Conservation (phyloP, 1,284 basidiomycete species). For the Trametes hirsuta region DNA sequence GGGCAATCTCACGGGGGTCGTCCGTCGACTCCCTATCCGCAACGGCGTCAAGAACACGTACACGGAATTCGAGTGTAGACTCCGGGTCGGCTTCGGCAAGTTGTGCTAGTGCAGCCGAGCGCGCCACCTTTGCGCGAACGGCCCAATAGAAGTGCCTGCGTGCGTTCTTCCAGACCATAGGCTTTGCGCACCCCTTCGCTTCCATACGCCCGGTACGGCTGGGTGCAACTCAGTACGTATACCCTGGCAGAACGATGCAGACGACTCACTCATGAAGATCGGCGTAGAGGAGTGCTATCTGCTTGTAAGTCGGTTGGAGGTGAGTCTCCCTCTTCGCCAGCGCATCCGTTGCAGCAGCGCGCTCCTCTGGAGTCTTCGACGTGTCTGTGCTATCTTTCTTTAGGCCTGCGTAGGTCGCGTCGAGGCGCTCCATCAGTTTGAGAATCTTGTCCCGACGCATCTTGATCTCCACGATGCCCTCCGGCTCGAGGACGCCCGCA, state of each 20-base stretch:
- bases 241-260: neutral
- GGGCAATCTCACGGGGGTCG: constrained; percentile 58
- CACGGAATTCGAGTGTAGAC: constrained; percentile 61
- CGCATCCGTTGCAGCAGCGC: constrained; percentile 67
- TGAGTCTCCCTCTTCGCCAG: constrained; percentile 82
- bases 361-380: constrained; percentile 74
- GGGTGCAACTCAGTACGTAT: constrained; percentile 21
- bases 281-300: constrained; percentile 93
- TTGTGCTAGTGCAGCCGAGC: constrained; percentile 59
- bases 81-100: constrained; percentile 68
- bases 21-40: constrained; percentile 54
- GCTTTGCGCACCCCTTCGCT: constrained; percentile 92
- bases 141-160: constrained; percentile 97
- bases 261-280: constrained; percentile 90
- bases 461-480: constrained; percentile 96
- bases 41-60: constrained; percentile 60
- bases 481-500: constrained; percentile 97
- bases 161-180: constrained; percentile 85
- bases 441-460: constrained; percentile 92
- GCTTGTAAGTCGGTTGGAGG: constrained; percentile 90
- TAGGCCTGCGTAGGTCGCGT: constrained; percentile 81
- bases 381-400: constrained; percentile 82
- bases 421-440: constrained; percentile 92
- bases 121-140: constrained; percentile 78
- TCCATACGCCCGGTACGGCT: constrained; percentile 97